These are phyloP conservation scores for Pestalotiopsis sp. DNA, from an alignment of 2,329 filamentous ascomycete genomes.

Conservation along the genomic window DNA sequence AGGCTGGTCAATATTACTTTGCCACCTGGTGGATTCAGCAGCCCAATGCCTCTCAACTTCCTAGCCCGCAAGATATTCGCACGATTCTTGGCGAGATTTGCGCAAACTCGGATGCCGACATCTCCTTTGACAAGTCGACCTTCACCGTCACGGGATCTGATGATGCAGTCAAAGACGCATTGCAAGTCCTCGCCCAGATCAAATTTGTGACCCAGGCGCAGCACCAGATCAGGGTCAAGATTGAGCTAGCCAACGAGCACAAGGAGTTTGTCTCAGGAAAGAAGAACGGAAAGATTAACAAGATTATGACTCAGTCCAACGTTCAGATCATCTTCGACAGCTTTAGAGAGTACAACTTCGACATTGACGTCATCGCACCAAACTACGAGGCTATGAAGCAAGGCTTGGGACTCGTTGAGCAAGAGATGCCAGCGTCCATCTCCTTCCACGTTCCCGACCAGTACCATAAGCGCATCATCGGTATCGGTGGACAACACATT, in stretches of 20 bases:
- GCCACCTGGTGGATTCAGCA: slow-evolving; percentile 94
- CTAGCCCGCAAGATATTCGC: slow-evolving; percentile 74
- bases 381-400: slow-evolving; percentile 95
- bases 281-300: slow-evolving; percentile 99
- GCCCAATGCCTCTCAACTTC: slow-evolving; percentile 64
- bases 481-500: slow-evolving; percentile 97
- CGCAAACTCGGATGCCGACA: slow-evolving; percentile 91
- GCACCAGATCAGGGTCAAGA: slow-evolving; percentile 95
- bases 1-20: slow-evolving; percentile 97
- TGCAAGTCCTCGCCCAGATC: slow-evolving; percentile 90
- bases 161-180: slow-evolving; percentile 92
- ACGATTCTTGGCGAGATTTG: slow-evolving; percentile 96
- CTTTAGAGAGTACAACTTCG: slow-evolving; percentile 99
- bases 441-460: slow-evolving; percentile 99
- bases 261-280: slow-evolving; percentile 99
- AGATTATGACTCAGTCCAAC: slow-evolving; percentile 99
- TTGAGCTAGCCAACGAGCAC: slow-evolving; percentile 98
- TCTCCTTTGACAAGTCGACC: slow-evolving; percentile 90
- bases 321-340: slow-evolving; percentile 99
- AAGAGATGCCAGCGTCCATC: slow-evolving; percentile 98
- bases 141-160: slow-evolving; percentile 96
- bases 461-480: slow-evolving; percentile 99
- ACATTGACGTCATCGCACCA: slow-evolving; percentile 93
- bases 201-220: slow-evolving; percentile 84
- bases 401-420: slow-evolving; percentile 88